Base-by-base conservation (phyloP, 1,139 yeast genomes). In the Pichia sp. region DNA sequence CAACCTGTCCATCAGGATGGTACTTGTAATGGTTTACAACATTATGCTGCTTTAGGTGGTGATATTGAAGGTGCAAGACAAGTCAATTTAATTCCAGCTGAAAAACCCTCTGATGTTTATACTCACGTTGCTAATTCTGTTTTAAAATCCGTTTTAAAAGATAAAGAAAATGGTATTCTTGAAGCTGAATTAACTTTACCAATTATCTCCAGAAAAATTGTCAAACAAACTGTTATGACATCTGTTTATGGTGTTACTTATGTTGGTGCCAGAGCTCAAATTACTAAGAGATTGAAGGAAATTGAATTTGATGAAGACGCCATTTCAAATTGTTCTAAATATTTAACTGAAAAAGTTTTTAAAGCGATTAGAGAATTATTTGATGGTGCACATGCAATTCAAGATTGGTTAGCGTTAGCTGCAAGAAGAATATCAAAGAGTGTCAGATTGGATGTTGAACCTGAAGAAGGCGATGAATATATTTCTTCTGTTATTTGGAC, bases 1-100 rank as follows among this genome's bases (percentile, higher is more conserved):
- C 76, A 87, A 48, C 96, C 97, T 1, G 87, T 91, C 14, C 97
- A 91, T 61, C 96, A 88, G 64, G 98, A 91, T 64, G 98, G 98
- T 52, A 86, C 97, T 0, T 91, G 98, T 66, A 91, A 91, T 59
- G 98, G 98, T 7, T 70, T 91, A 45, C 98, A 91, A 62, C 98
- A 91, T 64, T 91, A 91, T 64, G 97, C 98, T 14, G 98, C 98
- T 0, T 71, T 91, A 32, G 98, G 97, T 54, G 96, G 97, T 63
- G 97, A 91, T 64, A 55, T 78, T 22, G 96, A 85, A 60, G 98
- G 98, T 61, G 98, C 97, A 0, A 72, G 71, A 37, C 96, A 89
- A 64, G 98, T 91, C 29, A 91, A 91, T 57, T 67, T 91, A 58
- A 69, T 79, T 32, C 95, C 95, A 3, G 74, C 81, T 26, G 89